phyloP scores from a whole-genome alignment of 2,329 filamentous ascomycete species.

The Beauveria varroae region DNA sequence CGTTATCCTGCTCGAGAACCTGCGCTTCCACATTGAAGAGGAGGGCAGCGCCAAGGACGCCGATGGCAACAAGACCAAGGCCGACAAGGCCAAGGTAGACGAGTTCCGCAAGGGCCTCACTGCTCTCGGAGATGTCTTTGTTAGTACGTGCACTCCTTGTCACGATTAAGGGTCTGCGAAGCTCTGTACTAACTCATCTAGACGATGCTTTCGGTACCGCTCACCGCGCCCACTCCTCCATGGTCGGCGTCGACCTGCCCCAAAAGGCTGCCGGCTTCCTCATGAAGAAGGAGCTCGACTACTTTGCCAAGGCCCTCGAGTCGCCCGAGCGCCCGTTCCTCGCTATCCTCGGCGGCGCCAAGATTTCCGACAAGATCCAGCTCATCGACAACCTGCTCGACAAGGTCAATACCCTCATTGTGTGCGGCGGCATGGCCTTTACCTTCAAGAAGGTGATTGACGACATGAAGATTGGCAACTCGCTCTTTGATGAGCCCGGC shows the following conservation, averaged over 20 bases:
- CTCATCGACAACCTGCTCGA: constrained; percentile 97
- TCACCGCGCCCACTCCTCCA: constrained; percentile 97
- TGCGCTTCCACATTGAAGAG: constrained; percentile 97
- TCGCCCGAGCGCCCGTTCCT: constrained; percentile 91
- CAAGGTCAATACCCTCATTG: constrained; percentile 94
- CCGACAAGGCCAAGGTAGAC: constrained; percentile 84
- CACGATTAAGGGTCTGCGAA: not conserved
- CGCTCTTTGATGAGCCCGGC: constrained; percentile 87
- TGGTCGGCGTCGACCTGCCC: constrained; percentile 93
- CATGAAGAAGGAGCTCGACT: constrained; percentile 99
- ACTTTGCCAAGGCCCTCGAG: constrained; percentile 97
- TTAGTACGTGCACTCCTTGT: constrained; percentile 58
- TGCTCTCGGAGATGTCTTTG: constrained; percentile 87
- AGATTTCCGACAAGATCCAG: constrained; percentile 99
- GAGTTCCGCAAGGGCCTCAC: constrained; percentile 95
- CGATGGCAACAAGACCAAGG: constrained; percentile 96
- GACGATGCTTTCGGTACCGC: constrained; percentile 98
- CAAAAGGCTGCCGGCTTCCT: constrained; percentile 98
- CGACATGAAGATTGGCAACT: constrained; percentile 81
- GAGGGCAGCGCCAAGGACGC: constrained; percentile 93
- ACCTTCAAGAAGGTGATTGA: constrained; percentile 99
- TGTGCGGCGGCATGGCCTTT: constrained; percentile 98
- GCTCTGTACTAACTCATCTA: constrained; percentile 25
- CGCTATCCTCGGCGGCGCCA: constrained; percentile 94
- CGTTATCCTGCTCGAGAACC: constrained; percentile 89